Evolutionary conservation across 176 grass and related monocot species (phyloP).

Genomic region (Zoysia pacifica): DNA sequence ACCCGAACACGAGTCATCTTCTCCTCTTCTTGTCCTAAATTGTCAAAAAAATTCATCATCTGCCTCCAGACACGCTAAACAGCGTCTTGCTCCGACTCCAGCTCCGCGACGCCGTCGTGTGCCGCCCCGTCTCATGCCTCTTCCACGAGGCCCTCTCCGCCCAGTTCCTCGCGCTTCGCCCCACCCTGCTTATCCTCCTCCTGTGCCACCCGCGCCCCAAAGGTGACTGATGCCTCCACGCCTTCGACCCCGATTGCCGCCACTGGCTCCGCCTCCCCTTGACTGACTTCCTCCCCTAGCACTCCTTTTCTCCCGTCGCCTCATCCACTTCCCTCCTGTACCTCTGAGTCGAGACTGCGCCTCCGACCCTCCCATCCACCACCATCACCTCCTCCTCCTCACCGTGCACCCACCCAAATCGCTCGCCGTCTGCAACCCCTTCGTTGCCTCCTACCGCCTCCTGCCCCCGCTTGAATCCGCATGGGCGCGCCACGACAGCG

Average conservation of each 20-base stretch:
- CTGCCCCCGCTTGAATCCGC: constrained; percentile 91
- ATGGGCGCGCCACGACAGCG: constrained; percentile 95
- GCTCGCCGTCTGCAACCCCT: constrained; percentile 88
- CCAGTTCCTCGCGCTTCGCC: constrained; percentile 51
- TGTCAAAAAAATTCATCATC: neutral
- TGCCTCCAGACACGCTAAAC: constrained; percentile 76
- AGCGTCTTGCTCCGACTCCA: constrained; percentile 80
- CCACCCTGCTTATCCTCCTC: constrained; percentile 60
- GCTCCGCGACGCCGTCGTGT: constrained; percentile 70
- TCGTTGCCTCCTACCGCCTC: constrained; percentile 66
- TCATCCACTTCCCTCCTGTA: constrained; percentile 90
- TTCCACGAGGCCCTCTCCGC: constrained; percentile 61
- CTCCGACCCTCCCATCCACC: constrained; percentile 8
- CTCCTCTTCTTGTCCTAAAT: no score
- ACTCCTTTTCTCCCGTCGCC: constrained; percentile 81
- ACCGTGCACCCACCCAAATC: constrained; percentile 64
- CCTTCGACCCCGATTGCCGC: constrained; percentile 73
- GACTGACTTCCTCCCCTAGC: constrained; percentile 78
- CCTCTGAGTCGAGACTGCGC: constrained; percentile 71
- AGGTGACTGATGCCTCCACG: constrained; percentile 65
- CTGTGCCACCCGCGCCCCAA: constrained; percentile 77
- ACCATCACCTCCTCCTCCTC: neutral
- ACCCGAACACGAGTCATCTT: neutral
- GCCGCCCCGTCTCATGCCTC: constrained; percentile 66
- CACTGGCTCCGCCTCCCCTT: constrained; percentile 86